Evolutionary conservation across 116 monocot genomes (phyloP), one percentile per base, ranked within the genome.

Genomic region (Dioscorea cayenensis): DNA sequence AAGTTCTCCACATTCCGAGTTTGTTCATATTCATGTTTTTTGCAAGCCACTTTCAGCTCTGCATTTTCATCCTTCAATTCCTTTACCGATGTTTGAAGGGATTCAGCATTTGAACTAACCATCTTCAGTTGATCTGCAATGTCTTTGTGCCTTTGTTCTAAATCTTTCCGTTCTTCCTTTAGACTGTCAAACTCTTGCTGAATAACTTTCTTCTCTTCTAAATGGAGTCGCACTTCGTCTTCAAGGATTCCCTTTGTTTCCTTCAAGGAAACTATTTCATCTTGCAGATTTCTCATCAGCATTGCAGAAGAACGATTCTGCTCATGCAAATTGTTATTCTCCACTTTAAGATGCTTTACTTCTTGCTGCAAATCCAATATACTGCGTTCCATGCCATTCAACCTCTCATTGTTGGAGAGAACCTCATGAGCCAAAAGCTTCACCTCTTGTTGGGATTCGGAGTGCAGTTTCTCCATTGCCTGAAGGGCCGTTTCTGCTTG

Each of bases 21-120:
- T 22, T 86, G 88, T 63, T 95, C 88, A 49, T 76, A 75, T 36
- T 87, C 80, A 55, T 81, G 70, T 64, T 70, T 91, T 61, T 75
- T 75, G 73, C 84, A 89, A 13, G 61, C 51, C 20, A 78, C 82
- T 77, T 80, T 86, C 65, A 97, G 78, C 66, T 91, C 77, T 60
- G 64, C 22, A 67, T 89, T 86, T 21, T 65, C 78, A 71, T 75
- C 77, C 71, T 77, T 73, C 71, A 97, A 74, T 18, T 81, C 83
- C 49, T 86, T 73, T n/a, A 82, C 81, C 2, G 82, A 73, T 65
- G 32, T 55, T 52, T 86, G 80, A 50, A 92, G 71, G 38, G 83
- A 73, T 25, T 77, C 77, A 64, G 60, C 67, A 69, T 76, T 74
- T 62, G 77, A 36, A 22, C 73, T 82, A 14, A 83, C 77, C 14